Evolutionary conservation across 768 basidiomycete species (phyloP), one percentile per base, ranked within the genome.

Genomic region (Fibroporia radiculosa): DNA sequence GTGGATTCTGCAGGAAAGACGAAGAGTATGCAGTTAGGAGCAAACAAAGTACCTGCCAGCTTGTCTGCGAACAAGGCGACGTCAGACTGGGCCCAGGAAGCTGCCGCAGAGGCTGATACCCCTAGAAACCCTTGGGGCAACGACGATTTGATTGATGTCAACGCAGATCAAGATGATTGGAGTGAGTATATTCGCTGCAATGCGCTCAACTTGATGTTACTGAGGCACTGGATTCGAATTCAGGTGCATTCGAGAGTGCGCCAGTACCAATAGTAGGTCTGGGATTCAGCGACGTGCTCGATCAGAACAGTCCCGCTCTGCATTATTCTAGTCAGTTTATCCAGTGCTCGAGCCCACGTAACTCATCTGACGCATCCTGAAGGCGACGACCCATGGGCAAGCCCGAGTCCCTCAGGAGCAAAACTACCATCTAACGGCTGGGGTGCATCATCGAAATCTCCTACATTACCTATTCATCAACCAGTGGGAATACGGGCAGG

Each of bases 101-200:
- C 69, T 3, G 71, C 69, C 7, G 65, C 63, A 8, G 74, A 64
- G 28, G 70, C 67, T 2, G 71, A 63, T 20, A 50, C 39, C 4
- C 53, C 54, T 2, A 48, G 45, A 2, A 73, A 74, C 56, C 75
- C 74, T 0, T 90, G 87, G 88, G 85, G 80, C 1, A 71, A 64
- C 37, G 82, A 76, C 6, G 88, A 97, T 62, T 62, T 97, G 45
- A 95, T 97, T 61, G 93, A 99, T 57, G 82, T 97, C 3, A 83
- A 92, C 56, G 92, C 88, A 0, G 93, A 98, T 55, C 77, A 82
- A 20, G 93, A 83, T 55, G 95, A 97, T 59, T 99, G 93, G 93
- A 86, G 93, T 88, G 60, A 59, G 83, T 72, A 26, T 44, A 36
- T 40, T 42, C 19, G 12, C 8, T 38, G 20, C 20, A 5, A 19